phyloP scores from a whole-genome alignment of 768 basidiomycete genomes.

The Leucosporidium creatinivorum region DNA sequence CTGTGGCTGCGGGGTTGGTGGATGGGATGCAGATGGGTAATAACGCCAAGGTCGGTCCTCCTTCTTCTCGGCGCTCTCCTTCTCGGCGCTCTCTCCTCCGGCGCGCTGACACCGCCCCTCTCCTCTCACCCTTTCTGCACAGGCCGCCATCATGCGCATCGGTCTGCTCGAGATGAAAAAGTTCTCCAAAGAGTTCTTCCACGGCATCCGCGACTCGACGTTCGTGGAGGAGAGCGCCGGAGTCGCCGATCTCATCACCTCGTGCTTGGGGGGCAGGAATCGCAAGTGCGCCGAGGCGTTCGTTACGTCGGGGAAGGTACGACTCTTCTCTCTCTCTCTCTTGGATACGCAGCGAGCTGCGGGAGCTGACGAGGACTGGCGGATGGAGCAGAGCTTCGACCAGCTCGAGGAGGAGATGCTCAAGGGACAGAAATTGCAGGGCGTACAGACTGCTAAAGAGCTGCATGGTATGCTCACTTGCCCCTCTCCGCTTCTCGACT shows the following conservation, averaged over 20 bases:
- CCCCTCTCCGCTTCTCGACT: no score
- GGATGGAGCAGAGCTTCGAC: constrained; percentile 44
- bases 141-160: constrained; percentile 49
- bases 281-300: constrained; percentile 46
- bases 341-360: no score
- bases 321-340: no score
- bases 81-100: no score
- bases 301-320: constrained; percentile 46
- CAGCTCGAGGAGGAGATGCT: constrained; percentile 46
- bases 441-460: constrained; percentile 84
- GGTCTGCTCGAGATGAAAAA: constrained; percentile 49
- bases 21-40: constrained; percentile 47
- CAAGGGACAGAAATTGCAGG: constrained; percentile 48
- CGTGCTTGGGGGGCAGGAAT: constrained; percentile 42
- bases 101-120: no score
- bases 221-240: constrained; percentile 46
- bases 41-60: constrained; percentile 42
- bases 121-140: neutral
- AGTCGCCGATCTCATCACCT: constrained; percentile 49
- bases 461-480: neutral
- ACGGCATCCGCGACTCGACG: constrained; percentile 43
- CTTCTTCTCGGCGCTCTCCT: constrained; percentile 5
- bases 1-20: constrained; percentile 47
- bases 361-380: no score
- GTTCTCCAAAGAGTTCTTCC: constrained; percentile 46